Conservation (phyloP, 1,139 yeast species). For the Taphrina wiesneri region DNA sequence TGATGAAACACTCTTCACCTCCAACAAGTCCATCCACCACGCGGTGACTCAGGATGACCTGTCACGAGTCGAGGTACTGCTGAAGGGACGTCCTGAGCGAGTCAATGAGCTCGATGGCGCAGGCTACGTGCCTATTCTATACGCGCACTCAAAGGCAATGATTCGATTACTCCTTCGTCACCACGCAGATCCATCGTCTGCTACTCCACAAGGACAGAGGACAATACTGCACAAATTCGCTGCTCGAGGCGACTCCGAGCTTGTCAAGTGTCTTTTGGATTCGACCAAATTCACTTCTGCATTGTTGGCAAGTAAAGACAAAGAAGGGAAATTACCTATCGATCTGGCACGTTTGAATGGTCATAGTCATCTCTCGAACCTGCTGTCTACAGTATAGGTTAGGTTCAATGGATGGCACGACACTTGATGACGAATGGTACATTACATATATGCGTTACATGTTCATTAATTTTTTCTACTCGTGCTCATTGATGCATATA, state of each 20-base stretch:
- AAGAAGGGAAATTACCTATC: slow-evolving; percentile 6
- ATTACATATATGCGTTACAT: not conserved
- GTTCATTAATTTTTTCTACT: not conserved
- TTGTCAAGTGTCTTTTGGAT: not conserved
- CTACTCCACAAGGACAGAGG: slow-evolving; percentile 17
- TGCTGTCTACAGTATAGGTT: too few relatives aligned
- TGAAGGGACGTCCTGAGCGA: not conserved
- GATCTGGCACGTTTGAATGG: not conserved
- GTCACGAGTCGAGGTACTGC: not conserved
- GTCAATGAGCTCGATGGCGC: slow-evolving; percentile 15
- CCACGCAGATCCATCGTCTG: not conserved
- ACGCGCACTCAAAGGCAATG: not conserved
- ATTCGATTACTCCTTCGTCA: not conserved
- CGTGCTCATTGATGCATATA: not conserved
- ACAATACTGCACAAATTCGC: slow-evolving; percentile 18
- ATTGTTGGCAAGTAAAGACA: not conserved
- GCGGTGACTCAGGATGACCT: slow-evolving; percentile 8
- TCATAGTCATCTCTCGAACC: not conserved
- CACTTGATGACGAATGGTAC: not conserved
- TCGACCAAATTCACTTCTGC: not conserved
- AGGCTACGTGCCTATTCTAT: slow-evolving; percentile 18
- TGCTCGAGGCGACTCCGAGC: not conserved
- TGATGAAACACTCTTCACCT: slow-evolving; percentile 24
- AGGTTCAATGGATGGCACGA: too few relatives aligned
- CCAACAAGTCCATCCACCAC: slow-evolving; percentile 8